phyloP scores from a whole-genome alignment of 441 rosid species.

The Gossypium gossypioides region DNA sequence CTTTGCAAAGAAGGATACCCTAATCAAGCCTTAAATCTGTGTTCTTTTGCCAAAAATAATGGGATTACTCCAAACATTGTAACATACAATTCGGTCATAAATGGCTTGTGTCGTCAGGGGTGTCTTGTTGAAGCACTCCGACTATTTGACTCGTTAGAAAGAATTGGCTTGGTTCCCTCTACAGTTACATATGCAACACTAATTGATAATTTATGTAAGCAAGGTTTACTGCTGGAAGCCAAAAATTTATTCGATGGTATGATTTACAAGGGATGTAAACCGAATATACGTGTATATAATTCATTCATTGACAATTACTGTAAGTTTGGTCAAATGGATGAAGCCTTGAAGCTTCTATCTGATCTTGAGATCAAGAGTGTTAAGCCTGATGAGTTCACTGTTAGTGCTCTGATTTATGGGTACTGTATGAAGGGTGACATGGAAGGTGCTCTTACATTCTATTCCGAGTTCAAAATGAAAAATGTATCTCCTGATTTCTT shows the following conservation, averaged over 20 bases:
- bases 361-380: constrained; percentile 34
- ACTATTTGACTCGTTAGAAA: constrained; percentile 69
- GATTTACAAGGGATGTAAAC: constrained; percentile 38
- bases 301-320: constrained; percentile 55
- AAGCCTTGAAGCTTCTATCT: constrained; percentile 49
- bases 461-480: constrained; percentile 39
- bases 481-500: constrained; percentile 56
- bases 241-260: constrained; percentile 45
- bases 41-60: constrained; percentile 42
- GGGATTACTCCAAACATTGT: constrained; percentile 47
- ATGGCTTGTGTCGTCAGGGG: constrained; percentile 67
- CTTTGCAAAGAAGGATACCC: constrained; percentile 66
- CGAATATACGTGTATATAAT: constrained; percentile 47
- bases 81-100: constrained; percentile 60
- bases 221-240: constrained; percentile 58
- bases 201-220: constrained; percentile 61
- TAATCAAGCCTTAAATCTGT: constrained; percentile 50
- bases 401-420: constrained; percentile 66
- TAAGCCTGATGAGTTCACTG: constrained; percentile 53
- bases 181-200: constrained; percentile 49
- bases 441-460: constrained; percentile 62
- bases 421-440: constrained; percentile 60
- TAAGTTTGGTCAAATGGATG: constrained; percentile 52
- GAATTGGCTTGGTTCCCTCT: constrained; percentile 47
- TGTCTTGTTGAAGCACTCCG: constrained; percentile 79